Base-by-base conservation (phyloP, 306 rosid genomes). In the Notholithocarpus densiflorus region DNA sequence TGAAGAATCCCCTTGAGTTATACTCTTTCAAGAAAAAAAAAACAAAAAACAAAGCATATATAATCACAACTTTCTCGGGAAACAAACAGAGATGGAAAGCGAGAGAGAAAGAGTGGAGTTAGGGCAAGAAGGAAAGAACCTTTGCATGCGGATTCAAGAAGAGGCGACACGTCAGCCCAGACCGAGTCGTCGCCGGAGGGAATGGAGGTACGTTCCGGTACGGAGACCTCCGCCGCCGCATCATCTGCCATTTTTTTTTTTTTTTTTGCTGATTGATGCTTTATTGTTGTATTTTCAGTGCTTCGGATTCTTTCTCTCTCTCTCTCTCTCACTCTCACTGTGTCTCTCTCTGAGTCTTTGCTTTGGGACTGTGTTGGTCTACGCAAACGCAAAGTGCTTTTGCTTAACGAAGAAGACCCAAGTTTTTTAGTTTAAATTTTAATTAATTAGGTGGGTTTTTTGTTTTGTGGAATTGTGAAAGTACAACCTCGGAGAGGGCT, bases 161-260 rank as follows among this genome's bases (percentile, higher is more conserved):
- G 98, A 14, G 90, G 88, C 1, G 97, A 92, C 1, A 90, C 91
- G 76, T 95, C 98, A 54, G 94, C 91, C 98, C 98, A 95, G 21
- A 89, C 92, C 64, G 94, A 72, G 83, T 89, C 85, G 9, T 92
- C 94, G 75, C 89, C 92, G 73, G 93, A 87, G 79, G 93, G 94
- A 88, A 92, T 86, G 82, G 93, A 52, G 74, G 84, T 12, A 71
- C 84, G 87, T 29, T 83, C 82, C 71, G 86, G 79, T 11, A 71
- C 6, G 80, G 72, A 34, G 18, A 82, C 69, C 60, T 29, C 85
- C 65, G 40, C n/a, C 3, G 75, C 56, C 11, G 86, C 76, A 79
- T 82, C 86, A 61, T 40, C 82, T 32, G 84, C 79, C 56, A 64
- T 73, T 56, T 68, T 72, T 40, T 27, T 79, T 8, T 78, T 78